Conservation (phyloP, 176 grass and related monocot species). For the Hordeum marinum region DNA sequence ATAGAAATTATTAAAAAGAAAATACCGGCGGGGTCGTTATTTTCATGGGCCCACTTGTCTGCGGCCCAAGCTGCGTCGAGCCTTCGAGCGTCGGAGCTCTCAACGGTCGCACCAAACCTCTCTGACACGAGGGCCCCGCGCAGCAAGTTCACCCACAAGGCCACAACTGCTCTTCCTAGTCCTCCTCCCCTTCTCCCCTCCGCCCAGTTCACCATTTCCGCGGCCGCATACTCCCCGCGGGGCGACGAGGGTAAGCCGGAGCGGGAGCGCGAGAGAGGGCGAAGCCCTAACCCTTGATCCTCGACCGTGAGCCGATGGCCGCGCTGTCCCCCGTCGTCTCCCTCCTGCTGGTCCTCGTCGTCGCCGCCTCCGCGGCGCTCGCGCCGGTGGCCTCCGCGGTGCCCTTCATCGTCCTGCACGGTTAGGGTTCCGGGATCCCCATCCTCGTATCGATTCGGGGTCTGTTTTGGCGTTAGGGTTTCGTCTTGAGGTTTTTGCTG, state of each 20-base stretch:
- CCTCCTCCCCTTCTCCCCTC: not conserved
- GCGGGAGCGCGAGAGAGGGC: not conserved
- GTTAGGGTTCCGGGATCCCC: constrained; percentile 16
- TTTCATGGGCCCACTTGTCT: not conserved
- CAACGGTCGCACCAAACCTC: not conserved
- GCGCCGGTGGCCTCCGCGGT: constrained; percentile 26
- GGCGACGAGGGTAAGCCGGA: not conserved
- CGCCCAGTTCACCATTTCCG: constrained; percentile 9
- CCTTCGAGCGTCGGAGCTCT: not conserved
- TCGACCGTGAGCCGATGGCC: not conserved
- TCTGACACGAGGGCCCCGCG: not conserved
- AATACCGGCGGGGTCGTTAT: not conserved
- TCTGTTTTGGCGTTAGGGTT: not conserved
- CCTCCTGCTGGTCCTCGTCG: not conserved
- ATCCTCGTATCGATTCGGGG: not conserved
- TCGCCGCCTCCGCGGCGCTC: not conserved
- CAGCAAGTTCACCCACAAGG: not conserved
- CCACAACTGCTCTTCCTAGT: not conserved
- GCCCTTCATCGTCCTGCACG: constrained; percentile 76
- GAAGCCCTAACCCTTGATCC: not conserved
- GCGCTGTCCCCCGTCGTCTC: not conserved
- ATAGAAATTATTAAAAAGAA: not conserved
- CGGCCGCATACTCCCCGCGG: not conserved
- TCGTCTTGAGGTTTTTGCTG: not conserved
- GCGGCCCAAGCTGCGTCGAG: not conserved